These are phyloP conservation scores for Ophiocordyceps unilateralis DNA, from an alignment of 2,329 filamentous ascomycete genomes.

Conservation along the genomic window DNA sequence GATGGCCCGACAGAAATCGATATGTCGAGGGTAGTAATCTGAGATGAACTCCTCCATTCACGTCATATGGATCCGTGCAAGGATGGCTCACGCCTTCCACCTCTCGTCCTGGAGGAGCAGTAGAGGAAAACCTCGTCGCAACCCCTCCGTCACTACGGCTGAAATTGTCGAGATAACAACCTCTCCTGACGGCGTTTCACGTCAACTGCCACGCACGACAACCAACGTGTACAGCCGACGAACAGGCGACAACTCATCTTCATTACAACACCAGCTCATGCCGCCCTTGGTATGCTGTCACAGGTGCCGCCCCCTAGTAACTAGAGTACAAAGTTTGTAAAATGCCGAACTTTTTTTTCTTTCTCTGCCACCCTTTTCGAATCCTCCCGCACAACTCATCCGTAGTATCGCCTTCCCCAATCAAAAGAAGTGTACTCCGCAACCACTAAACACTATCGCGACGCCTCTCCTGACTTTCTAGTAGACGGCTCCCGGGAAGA, in stretches of 20 bases:
- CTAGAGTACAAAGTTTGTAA: conserved; percentile 23
- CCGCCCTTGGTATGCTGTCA: conserved; percentile 6
- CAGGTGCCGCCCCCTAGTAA: conserved; percentile 12
- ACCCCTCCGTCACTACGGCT: too few relatives aligned
- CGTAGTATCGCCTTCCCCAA: conserved; percentile 16
- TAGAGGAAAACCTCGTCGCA: too few relatives aligned
- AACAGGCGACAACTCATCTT: too few relatives aligned
- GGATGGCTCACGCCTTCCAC: background rate
- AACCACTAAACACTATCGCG: background rate
- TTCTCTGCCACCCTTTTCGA: background rate
- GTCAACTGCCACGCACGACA: too few relatives aligned
- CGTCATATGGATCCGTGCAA: background rate
- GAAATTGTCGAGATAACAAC: too few relatives aligned
- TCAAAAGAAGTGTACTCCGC: conserved; percentile 4
- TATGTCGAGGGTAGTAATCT: background rate
- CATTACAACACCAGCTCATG: conserved; percentile 7
- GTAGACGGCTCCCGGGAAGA: conserved; percentile 6
- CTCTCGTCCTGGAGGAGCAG: too few relatives aligned
- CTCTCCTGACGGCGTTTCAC: too few relatives aligned
- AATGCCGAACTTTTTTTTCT: conserved; percentile 9
- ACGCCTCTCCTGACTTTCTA: conserved; percentile 1
- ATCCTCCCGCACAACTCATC: conserved; percentile 10
- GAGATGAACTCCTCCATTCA: background rate
- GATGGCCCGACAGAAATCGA: background rate
- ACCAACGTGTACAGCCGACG: too few relatives aligned